These are phyloP conservation scores for Penicillium expansum DNA, from an alignment of 2,329 filamentous ascomycete species.

Conservation along the genomic window DNA sequence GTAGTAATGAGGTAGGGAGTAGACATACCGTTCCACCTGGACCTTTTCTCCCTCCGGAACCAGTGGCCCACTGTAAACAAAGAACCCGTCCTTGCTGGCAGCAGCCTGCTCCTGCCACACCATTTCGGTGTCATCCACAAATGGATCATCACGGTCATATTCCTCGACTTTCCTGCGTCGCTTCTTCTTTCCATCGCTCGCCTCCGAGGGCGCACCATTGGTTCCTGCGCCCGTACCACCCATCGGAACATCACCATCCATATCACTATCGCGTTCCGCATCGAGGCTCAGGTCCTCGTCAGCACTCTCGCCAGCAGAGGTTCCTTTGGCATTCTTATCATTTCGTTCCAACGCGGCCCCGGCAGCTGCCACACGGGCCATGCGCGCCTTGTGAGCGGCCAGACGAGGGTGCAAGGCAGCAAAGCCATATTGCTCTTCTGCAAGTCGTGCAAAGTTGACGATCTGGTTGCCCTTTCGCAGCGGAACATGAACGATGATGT, in stretches of 20 bases:
- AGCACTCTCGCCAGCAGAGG: constrained; percentile 70
- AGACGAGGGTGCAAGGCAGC: constrained; percentile 88
- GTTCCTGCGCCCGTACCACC: constrained; percentile 47
- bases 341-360: constrained; percentile 79
- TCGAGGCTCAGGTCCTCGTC: constrained; percentile 83
- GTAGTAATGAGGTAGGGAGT: constrained; percentile 33
- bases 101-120: constrained; percentile 95
- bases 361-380: constrained; percentile 82
- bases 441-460: constrained; percentile 91
- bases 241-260: constrained; percentile 48
- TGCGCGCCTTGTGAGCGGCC: constrained; percentile 81
- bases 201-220: constrained; percentile 52
- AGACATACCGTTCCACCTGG: constrained; percentile 58
- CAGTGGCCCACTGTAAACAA: constrained; percentile 92
- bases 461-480: constrained; percentile 82
- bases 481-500: constrained; percentile 79
- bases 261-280: constrained; percentile 67
- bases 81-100: constrained; percentile 93
- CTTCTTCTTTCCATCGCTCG: constrained; percentile 70
- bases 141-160: constrained; percentile 66
- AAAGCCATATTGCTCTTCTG: constrained; percentile 91
- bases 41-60: constrained; percentile 82
- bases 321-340: constrained; percentile 65
- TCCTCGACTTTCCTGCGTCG: constrained; percentile 65
- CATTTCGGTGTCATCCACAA: constrained; percentile 86